These are phyloP conservation scores for Erythrophleum fordii DNA, from an alignment of 306 rosid species.

Conservation along the genomic window DNA sequence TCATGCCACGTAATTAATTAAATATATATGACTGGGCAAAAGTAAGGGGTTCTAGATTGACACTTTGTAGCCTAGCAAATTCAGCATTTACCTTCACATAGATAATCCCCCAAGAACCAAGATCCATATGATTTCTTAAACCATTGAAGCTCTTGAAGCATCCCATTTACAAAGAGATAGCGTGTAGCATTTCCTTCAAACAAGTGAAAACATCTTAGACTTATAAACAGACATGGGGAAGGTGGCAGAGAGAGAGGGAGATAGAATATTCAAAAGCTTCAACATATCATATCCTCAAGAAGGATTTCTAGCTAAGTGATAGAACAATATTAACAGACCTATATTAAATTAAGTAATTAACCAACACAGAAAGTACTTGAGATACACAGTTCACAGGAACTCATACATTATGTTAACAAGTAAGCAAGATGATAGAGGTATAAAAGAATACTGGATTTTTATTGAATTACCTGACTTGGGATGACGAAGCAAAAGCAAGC, in stretches of 20 bases:
- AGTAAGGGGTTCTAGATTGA: background rate
- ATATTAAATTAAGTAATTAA: background rate
- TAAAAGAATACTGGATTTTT: background rate
- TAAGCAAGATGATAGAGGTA: background rate
- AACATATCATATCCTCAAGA: constrained; percentile 25
- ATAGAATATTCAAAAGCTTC: constrained; percentile 20
- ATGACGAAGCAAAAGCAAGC: constrained; percentile 66
- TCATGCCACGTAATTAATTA: background rate
- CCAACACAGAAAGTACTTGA: background rate
- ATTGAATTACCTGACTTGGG: constrained; percentile 71
- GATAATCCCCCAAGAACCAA: constrained; percentile 93
- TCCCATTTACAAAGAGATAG: constrained; percentile 67
- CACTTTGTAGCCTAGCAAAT: constrained; percentile 19
- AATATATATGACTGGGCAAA: constrained; percentile 8
- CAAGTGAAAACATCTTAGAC: constrained; percentile 20
- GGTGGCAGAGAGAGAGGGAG: background rate
- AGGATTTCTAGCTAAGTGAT: background rate
- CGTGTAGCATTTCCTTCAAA: constrained; percentile 63
- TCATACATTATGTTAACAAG: constrained; percentile 2
- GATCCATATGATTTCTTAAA: constrained; percentile 81
- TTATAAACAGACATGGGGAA: background rate
- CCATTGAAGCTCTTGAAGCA: constrained; percentile 90
- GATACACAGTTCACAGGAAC: constrained; percentile 10
- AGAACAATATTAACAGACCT: background rate
- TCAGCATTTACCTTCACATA: constrained; percentile 65